Percentiles rank a stretch among this genome's conserved stretches.
Conservation (phyloP, 306 rosid species). For the Gillenia trifoliata region DNA sequence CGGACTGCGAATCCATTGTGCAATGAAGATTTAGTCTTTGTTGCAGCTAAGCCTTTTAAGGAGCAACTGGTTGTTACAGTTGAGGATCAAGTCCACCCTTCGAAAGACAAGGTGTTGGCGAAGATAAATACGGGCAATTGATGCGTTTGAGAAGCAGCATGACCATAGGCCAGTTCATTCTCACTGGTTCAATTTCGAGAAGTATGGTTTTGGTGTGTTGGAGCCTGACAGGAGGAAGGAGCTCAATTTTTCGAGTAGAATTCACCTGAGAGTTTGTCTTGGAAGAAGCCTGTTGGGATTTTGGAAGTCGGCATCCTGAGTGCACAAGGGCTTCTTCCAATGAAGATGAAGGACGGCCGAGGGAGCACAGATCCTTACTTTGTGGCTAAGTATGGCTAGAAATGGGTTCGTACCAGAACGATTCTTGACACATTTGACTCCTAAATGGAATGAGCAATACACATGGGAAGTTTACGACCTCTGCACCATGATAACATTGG, state of each 20-base stretch:
- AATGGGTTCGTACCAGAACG: constrained; percentile 93
- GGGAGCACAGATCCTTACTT: constrained; percentile 82
- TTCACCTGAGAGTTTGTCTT: constrained; percentile 86
- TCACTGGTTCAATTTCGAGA: constrained; percentile 89
- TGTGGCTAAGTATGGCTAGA: constrained; percentile 85
- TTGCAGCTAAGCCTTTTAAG: constrained; percentile 93
- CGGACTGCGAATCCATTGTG: constrained; percentile 63
- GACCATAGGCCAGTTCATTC: constrained; percentile 85
- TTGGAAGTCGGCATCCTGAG: constrained; percentile 85
- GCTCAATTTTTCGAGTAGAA: constrained; percentile 69
- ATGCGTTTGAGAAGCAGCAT: constrained; percentile 61
- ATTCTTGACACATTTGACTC: constrained; percentile 64
- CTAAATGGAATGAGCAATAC: constrained; percentile 96
- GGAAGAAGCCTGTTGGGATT: constrained; percentile 84
- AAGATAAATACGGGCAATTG: constrained; percentile 69
- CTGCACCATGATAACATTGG: constrained; percentile 78
- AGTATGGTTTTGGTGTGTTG: constrained; percentile 66
- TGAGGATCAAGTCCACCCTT: constrained; percentile 71
- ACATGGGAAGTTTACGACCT: constrained; percentile 96
- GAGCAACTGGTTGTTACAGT: constrained; percentile 60
- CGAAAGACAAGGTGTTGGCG: constrained; percentile 76
- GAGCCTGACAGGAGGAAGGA: constrained; percentile 91
- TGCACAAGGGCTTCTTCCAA: constrained; percentile 22
- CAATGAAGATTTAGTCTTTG: constrained; percentile 89
- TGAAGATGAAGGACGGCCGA: constrained; percentile 14